A percentile compares a stretch with the other conserved stretches of the same genome.
These are phyloP conservation scores for Lizonia empirigonia DNA, from an alignment of 2,329 filamentous ascomycete species.

Conservation along the genomic window DNA sequence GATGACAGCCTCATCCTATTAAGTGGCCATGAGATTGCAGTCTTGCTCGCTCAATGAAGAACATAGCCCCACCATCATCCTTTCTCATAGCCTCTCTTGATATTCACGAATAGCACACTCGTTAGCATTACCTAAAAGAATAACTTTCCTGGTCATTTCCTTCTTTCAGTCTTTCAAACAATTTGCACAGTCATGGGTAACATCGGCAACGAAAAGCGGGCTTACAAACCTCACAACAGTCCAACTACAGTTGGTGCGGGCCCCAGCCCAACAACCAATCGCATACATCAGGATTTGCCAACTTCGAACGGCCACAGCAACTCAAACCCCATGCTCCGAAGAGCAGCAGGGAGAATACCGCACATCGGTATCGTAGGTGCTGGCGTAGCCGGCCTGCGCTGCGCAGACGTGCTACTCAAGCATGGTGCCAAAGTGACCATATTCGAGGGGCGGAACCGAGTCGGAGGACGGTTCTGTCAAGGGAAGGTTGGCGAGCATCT, in stretches of 20 bases:
- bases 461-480: constrained; percentile 68
- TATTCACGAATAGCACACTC: not conserved
- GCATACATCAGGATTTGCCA: constrained; percentile 44
- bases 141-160: not conserved
- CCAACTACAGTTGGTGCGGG: constrained; percentile 24
- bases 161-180: not conserved
- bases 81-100: not conserved
- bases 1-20: not conserved
- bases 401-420: constrained; percentile 69
- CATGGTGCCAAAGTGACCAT: constrained; percentile 71
- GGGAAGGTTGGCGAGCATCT: constrained; percentile 54
- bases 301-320: constrained; percentile 28
- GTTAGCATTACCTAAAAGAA: not conserved
- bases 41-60: not conserved
- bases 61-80: not conserved
- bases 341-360: constrained; percentile 48
- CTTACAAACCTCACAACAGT: constrained; percentile 31
- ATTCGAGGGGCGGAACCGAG: constrained; percentile 68
- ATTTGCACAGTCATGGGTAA: constrained; percentile 25
- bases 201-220: constrained; percentile 33
- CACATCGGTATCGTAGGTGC: constrained; percentile 73
- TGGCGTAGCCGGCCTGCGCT: constrained; percentile 72
- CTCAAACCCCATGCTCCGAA: constrained; percentile 38
- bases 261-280: constrained; percentile 14
- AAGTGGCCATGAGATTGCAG: not conserved